Base-by-base conservation (phyloP, 2,329 filamentous ascomycete species). In the Curvularia lunata region DNA sequence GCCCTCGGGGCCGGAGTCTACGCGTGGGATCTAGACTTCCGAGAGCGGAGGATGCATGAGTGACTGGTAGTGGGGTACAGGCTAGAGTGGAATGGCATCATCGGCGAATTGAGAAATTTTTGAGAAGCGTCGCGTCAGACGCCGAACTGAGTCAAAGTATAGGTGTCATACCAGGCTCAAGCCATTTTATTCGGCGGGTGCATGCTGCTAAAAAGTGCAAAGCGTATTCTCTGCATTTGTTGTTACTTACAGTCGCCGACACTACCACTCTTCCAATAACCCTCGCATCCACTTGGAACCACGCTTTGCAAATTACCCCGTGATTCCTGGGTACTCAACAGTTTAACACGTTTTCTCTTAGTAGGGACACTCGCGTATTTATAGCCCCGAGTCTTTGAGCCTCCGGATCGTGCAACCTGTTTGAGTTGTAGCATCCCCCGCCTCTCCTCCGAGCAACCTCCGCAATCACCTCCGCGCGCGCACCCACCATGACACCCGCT, bases 401-500 rank as follows among this genome's bases (percentile, higher is more conserved):
- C 40, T 53, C 46, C 58, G 62, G 59, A 62, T 59, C 41, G 53
- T 23, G 61, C 56, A 52, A 53, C 65, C 57, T 37, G 52, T 63
- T 68, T 48, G 60, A 69, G 59, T 64, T 61, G 53, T 59, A 37
- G 48, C 58, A 62, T 58, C 58, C 63, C 49, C 53, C 50, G 23
- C 57, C 59, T 60, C 58, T 54, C 53, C 50, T 25, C 65, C 62
- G 47, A 57, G 63, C 54, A 46, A 56, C 56, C 48, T 63, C 64
- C 58, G 62, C 65, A 62, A 67, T 62, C 28, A 58, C 65, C 61
- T 57, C 56, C 56, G 27, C 43, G n/a, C 25, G 61, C 62, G 58
- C 63, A 60, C 56, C 41, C 57, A 70, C 47, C 61, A 77, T 77
- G 75, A 69, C 62, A 58, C 71, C 75, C 34, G 68, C 75, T 52